Conservation (phyloP, 1,284 basidiomycete genomes). For the Pseudozyma tsukubaensis region DNA sequence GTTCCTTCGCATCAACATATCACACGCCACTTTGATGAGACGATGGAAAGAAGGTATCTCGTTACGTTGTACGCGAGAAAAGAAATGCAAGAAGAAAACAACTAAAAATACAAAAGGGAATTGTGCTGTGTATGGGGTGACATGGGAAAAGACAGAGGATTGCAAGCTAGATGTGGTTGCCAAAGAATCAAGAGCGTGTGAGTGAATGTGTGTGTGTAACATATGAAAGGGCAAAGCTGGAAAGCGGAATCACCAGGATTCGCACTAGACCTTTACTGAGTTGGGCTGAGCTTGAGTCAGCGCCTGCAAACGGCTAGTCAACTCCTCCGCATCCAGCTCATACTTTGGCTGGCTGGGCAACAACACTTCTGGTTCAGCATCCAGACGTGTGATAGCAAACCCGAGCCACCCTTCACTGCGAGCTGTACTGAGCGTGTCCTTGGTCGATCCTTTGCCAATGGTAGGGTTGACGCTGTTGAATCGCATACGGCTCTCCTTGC, state of each 20-base stretch:
- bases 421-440: not conserved
- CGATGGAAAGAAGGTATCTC: not conserved
- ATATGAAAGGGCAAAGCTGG: no score
- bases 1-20: no score
- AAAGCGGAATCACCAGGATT: no score
- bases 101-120: constrained; percentile 21
- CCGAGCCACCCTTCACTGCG: constrained; percentile 38
- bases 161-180: no score
- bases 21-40: no score
- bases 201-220: no score
- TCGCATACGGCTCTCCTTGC: constrained; percentile 17
- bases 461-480: constrained; percentile 37
- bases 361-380: not conserved
- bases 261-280: no score
- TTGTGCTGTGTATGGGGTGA: not conserved
- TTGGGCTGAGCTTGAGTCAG: constrained; percentile 13
- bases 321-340: constrained; percentile 34
- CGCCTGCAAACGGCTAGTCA: constrained; percentile 20
- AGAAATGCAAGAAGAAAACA: not conserved
- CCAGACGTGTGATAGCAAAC: constrained; percentile 39
- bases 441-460: constrained; percentile 7
- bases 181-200: no score
- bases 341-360: constrained; percentile 20
- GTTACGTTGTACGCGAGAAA: no score
- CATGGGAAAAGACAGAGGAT: no score